Conservation (phyloP, 2,329 filamentous ascomycete genomes). For the Clonostachys sp. region DNA sequence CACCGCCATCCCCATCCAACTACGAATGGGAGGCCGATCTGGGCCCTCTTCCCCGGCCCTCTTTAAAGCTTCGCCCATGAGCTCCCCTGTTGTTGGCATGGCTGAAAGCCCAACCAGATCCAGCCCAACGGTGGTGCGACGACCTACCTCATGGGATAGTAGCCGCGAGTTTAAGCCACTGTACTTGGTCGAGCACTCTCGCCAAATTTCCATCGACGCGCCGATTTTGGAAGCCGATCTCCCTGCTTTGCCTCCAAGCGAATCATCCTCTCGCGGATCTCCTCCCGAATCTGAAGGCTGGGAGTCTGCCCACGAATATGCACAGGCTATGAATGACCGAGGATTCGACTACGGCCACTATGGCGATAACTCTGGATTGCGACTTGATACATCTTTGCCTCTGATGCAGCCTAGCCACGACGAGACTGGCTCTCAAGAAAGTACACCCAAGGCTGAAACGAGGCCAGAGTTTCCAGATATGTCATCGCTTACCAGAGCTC, state of each 20-base stretch:
- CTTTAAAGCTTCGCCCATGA: conserved; percentile 30
- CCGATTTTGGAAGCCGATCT: conserved; percentile 27
- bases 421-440: conserved; percentile 57
- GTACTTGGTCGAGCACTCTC: conserved; percentile 68
- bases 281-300: conserved; percentile 13
- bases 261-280: conserved; percentile 19
- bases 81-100: conserved; percentile 21
- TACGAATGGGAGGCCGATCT: conserved; percentile 44
- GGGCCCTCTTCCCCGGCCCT: conserved; percentile 35
- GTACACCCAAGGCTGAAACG: conserved; percentile 61
- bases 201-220: conserved; percentile 26
- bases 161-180: conserved; percentile 73
- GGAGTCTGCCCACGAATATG: conserved; percentile 16
- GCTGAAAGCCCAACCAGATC: conserved; percentile 15
- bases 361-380: too few species aligned
- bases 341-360: too few species aligned
- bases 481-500: conserved; percentile 1
- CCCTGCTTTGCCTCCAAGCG: conserved; percentile 44
- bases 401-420: conserved; percentile 30
- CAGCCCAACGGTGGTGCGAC: conserved; percentile 17
- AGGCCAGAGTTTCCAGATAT: conserved; percentile 17
- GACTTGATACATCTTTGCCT: conserved; percentile 19
- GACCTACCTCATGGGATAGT: conserved; percentile 57
- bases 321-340: too few species aligned
- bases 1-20: conserved; percentile 53